Evolutionary conservation across 129 eudicot genomes (phyloP).

Genomic region (Arctium minus): DNA sequence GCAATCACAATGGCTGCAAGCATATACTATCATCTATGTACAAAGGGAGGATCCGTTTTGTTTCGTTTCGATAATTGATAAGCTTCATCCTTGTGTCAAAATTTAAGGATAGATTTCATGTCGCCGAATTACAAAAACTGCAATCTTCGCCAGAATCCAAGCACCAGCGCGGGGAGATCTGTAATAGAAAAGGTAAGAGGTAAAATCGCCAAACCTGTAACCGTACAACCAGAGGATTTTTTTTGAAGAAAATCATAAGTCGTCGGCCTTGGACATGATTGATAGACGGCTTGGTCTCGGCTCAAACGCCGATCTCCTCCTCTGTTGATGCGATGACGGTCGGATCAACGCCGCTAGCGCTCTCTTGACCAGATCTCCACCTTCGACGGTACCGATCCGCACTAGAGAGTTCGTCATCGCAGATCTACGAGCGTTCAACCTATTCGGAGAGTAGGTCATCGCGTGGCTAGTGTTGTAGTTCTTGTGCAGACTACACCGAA

Average conservation of each 20-base stretch:
- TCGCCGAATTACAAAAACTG: constrained; percentile 24
- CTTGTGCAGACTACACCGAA: constrained; percentile 75
- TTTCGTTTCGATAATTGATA: constrained; percentile 29
- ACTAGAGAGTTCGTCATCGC: constrained; percentile 97
- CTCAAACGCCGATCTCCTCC: constrained; percentile 67
- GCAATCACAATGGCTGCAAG: constrained; percentile 36
- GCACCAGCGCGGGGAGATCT: constrained; percentile 21
- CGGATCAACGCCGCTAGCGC: constrained; percentile 90
- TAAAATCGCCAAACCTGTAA: constrained; percentile 56
- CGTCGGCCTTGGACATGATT: constrained; percentile 72
- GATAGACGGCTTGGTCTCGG: constrained; percentile 81
- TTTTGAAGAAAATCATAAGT: constrained; percentile 14
- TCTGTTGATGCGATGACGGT: constrained; percentile 86
- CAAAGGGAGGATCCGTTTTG: constrained; percentile 22
- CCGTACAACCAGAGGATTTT: constrained; percentile 15
- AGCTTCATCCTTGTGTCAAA: constrained; percentile 34
- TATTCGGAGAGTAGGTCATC: constrained; percentile 55
- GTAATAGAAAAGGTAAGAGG: constrained; percentile 27
- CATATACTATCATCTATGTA: constrained; percentile 41
- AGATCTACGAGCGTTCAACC: constrained; percentile 75
- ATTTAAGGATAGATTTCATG: constrained; percentile 24
- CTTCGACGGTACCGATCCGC: constrained; percentile 92
- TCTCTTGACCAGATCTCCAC: constrained; percentile 89
- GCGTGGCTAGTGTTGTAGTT: constrained; percentile 33
- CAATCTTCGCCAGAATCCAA: constrained; percentile 8